These are phyloP conservation scores for Rhododendron molle DNA, from an alignment of 148 eudicot species.

Conservation along the genomic window DNA sequence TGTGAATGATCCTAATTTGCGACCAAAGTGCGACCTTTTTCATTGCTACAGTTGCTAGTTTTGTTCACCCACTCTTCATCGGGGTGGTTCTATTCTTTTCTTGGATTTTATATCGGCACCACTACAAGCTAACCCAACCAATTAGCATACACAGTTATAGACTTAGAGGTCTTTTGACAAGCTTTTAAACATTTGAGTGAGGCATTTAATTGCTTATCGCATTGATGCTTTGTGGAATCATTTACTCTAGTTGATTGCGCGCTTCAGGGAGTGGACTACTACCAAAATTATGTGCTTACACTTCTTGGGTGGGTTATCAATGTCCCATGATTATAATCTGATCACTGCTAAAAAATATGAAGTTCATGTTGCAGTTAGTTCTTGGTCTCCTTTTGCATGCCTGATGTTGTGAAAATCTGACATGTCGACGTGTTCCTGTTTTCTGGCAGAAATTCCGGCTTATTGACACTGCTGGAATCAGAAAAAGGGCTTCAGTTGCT, in stretches of 20 bases:
- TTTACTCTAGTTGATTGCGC: background rate
- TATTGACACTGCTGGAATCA: constrained; percentile 97
- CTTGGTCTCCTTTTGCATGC: background rate
- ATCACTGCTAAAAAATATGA: background rate
- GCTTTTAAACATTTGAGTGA: background rate
- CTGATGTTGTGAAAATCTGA: background rate
- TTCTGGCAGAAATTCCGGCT: constrained; percentile 76
- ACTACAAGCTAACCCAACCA: background rate
- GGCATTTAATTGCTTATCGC: background rate
- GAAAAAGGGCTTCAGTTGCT: constrained; percentile 83
- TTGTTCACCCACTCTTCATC: background rate
- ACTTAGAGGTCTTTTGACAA: background rate
- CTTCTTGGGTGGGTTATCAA: background rate
- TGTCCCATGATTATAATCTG: background rate
- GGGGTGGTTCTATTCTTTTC: background rate
- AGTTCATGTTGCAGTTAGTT: background rate
- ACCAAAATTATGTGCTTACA: background rate
- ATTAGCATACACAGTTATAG: background rate
- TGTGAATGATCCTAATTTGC: background rate
- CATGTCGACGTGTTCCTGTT: background rate
- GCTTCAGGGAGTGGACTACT: background rate
- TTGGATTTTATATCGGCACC: background rate
- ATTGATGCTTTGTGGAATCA: background rate
- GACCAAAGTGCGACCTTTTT: background rate
- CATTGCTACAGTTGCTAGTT: background rate